These are phyloP conservation scores for Xylaria nigripes DNA, from an alignment of 495 filamentous ascomycete species.

Conservation along the genomic window DNA sequence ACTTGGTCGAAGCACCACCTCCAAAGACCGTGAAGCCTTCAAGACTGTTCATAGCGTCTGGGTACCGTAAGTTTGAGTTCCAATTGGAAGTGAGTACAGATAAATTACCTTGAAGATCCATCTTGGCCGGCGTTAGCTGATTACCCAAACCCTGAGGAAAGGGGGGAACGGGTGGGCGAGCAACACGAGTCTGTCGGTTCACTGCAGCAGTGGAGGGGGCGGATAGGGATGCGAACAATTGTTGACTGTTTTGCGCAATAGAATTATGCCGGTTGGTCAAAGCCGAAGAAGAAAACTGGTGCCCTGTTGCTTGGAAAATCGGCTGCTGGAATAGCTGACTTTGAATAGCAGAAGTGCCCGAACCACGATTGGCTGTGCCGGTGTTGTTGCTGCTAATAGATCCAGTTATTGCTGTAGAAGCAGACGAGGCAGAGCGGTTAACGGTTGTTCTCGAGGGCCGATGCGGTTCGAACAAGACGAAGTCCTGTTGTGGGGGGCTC, in stretches of 20 bases:
- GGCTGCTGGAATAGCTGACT: slow-evolving; percentile 51
- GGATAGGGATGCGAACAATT: slow-evolving; percentile 46
- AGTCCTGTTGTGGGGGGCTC: slow-evolving; percentile 42
- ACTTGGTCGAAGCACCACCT: slow-evolving; percentile 40
- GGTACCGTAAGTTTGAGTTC: slow-evolving; percentile 32
- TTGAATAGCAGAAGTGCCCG: slow-evolving; percentile 33
- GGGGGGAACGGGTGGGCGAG: slow-evolving; percentile 45
- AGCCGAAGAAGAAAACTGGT: slow-evolving; percentile 47
- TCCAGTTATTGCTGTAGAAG: slow-evolving; percentile 35
- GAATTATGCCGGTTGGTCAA: slow-evolving; percentile 49
- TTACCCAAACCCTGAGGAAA: slow-evolving; percentile 43
- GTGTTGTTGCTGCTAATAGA: slow-evolving; percentile 19
- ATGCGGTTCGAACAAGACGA: slow-evolving; percentile 46
- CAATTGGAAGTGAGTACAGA: slow-evolving; percentile 2
- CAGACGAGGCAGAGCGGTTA: slow-evolving; percentile 39
- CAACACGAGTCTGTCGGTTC: slow-evolving; percentile 38
- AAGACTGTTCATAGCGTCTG: slow-evolving; percentile 40
- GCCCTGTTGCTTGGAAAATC: slow-evolving; percentile 53
- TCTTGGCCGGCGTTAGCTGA: slow-evolving; percentile 36
- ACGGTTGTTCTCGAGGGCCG: slow-evolving; percentile 38
- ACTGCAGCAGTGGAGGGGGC: slow-evolving; percentile 38
- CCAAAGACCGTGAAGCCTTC: slow-evolving; percentile 46
- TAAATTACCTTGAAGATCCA: slow-evolving; percentile 39
- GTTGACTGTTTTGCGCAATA: slow-evolving; percentile 34
- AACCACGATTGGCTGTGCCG: slow-evolving; percentile 24